Evolutionary conservation across 2,329 filamentous ascomycete species (phyloP), one percentile per base, ranked within the genome.

Genomic region (Arthrobotrys entomopaga): DNA sequence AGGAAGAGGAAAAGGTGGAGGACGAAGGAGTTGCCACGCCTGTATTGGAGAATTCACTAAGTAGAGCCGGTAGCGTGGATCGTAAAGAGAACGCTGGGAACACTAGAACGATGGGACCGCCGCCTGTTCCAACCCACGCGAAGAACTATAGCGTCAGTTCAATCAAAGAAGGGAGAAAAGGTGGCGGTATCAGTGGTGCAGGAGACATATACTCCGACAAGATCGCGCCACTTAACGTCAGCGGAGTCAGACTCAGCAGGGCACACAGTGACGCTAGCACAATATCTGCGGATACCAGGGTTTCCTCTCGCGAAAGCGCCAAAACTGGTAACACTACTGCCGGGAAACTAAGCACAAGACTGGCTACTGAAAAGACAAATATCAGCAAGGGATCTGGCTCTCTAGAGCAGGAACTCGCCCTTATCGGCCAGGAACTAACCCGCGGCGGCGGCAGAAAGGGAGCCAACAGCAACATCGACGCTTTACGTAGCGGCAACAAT

Each of bases 1-100:
- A 83, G 91, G 59, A 38, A 34, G 65, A 58, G 52, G 69, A 65
- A 26, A 43, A 63, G 29, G 16, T 11, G 20, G 46, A 69, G 3
- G 16, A 29, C 10, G 53, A 53, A 16, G 53, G 26, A 13, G 11
- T 38, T 11, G 38, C 46, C 3, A 58, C 63, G 16, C 50, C 59
- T 16, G 34, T 22, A 13, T 16, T 65, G 8, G 53, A 65, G 29
- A 70, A 61, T 49, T 56, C 60, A 15, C 19, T 64, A 19, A 63
- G 59, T 22, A 66, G 70, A 42, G 57, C 52, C 16, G 64, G 59
- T 20, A 64, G 70, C 20, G 46, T 63, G 7, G 63, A 74, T 49
- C 49, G 57, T 20, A 74, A 74, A 29, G 70, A 74, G 52, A 74
- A 75, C 22, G 43, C 56, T 0, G 46, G 46, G 22, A 65, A 49